Evolutionary conservation across 345 rosid species (phyloP).

Genomic region (Sisymbrium altissimum): DNA sequence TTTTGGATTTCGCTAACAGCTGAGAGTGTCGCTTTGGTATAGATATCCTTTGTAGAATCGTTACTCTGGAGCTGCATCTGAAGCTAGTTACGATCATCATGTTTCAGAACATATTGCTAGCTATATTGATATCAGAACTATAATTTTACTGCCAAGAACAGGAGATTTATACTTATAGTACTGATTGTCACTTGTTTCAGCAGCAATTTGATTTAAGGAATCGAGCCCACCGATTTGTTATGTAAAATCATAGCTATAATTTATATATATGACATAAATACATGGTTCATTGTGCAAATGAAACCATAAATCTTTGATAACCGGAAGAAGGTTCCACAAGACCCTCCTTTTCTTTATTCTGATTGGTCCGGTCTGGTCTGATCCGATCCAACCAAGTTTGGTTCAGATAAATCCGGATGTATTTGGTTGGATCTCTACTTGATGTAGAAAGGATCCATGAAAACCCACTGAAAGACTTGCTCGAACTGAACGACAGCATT

Average conservation of each 20-base stretch:
- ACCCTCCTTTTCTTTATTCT: not conserved
- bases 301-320: constrained; percentile 17
- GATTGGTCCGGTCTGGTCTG: constrained; percentile 7
- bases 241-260: not conserved
- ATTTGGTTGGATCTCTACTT: not conserved
- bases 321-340: constrained; percentile 19
- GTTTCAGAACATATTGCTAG: too few relatives aligned
- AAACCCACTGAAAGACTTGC: constrained; percentile 83
- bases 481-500: constrained; percentile 82
- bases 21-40: too few relatives aligned
- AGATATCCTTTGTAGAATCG: too few relatives aligned
- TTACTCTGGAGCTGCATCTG: too few relatives aligned
- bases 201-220: not conserved
- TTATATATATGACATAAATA: not conserved
- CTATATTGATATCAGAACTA: too few relatives aligned
- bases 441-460: constrained; percentile 68
- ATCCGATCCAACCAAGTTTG: not conserved
- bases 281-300: constrained; percentile 1
- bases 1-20: too few relatives aligned
- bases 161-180: too few relatives aligned
- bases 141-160: too few relatives aligned
- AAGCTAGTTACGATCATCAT: too few relatives aligned
- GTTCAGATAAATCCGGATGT: not conserved
- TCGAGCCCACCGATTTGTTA: too few relatives aligned
- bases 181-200: too few relatives aligned